These are phyloP conservation scores for Penicillium verrucosum DNA, from an alignment of 2,329 filamentous ascomycete species.

Conservation along the genomic window DNA sequence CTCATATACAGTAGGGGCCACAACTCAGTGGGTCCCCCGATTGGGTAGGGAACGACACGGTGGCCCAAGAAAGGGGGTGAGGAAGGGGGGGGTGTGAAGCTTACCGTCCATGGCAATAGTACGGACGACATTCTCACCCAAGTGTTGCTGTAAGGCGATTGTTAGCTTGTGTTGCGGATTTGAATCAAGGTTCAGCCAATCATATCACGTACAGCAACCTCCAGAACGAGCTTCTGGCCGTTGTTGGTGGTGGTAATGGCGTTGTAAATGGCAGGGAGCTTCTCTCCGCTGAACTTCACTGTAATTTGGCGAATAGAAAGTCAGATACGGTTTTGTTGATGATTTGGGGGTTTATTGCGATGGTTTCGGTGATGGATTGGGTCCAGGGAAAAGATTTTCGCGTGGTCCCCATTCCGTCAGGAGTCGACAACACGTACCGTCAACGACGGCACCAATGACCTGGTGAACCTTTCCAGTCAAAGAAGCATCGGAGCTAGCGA, in stretches of 20 bases:
- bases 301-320: constrained; percentile 31
- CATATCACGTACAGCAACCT: constrained; percentile 76
- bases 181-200: constrained; percentile 20
- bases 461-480: constrained; percentile 65
- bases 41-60: constrained; percentile 21
- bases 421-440: constrained; percentile 63
- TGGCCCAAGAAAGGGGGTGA: constrained; percentile 17
- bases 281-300: constrained; percentile 96
- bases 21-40: constrained; percentile 19
- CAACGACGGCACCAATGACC: constrained; percentile 98
- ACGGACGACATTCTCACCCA: constrained; percentile 98
- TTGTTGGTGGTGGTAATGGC: constrained; percentile 88
- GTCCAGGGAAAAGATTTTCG: constrained; percentile 45
- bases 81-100: constrained; percentile 31
- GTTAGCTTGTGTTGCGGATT: constrained; percentile 23
- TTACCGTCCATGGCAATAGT: constrained; percentile 99
- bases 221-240: constrained; percentile 89
- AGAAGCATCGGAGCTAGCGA: constrained; percentile 57
- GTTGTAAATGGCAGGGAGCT: constrained; percentile 96
- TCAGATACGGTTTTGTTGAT: constrained; percentile 29
- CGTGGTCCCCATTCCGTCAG: constrained; percentile 23
- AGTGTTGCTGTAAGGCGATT: constrained; percentile 72
- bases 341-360: constrained; percentile 29
- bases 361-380: constrained; percentile 37
- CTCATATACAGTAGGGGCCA: constrained; percentile 5